Percentiles rank a stretch among this genome's conserved stretches.
These are phyloP conservation scores for Macrophomina tecta DNA, from an alignment of 2,329 filamentous ascomycete genomes.

Conservation along the genomic window DNA sequence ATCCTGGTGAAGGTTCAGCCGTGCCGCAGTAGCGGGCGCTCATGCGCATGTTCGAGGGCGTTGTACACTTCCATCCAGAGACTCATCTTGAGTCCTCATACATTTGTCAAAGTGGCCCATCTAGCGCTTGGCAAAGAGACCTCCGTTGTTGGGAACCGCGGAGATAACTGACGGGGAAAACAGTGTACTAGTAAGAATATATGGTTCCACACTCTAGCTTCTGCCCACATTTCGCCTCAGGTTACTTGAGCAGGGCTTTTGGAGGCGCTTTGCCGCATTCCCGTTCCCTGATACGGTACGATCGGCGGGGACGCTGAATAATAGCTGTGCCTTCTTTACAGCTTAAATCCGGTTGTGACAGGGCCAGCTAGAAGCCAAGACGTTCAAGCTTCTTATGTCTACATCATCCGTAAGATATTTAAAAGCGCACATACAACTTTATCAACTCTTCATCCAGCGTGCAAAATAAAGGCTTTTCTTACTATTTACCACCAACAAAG, in stretches of 20 bases:
- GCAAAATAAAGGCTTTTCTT: not conserved
- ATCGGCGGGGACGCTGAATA: slow-evolving; percentile 18
- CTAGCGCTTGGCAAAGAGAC: not conserved
- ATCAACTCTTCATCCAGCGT: not conserved
- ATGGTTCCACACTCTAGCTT: not conserved
- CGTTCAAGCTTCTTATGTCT: not conserved
- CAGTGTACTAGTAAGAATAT: not conserved
- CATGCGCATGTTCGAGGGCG: no score
- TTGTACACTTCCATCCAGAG: not conserved
- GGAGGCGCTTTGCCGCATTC: not conserved
- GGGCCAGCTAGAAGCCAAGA: not conserved
- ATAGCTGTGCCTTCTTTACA: slow-evolving; percentile 8
- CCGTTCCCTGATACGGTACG: not conserved
- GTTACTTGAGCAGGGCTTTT: not conserved
- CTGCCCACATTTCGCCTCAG: not conserved
- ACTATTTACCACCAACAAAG: not conserved
- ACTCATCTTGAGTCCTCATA: not conserved
- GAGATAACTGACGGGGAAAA: slow-evolving; percentile 7
- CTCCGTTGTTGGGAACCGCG: not conserved
- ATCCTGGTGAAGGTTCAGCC: no score
- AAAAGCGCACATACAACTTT: not conserved
- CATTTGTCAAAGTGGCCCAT: not conserved
- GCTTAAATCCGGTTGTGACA: slow-evolving; percentile 9
- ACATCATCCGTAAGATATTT: not conserved
- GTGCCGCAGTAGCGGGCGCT: no score